Percentiles rank a stretch among this genome's conserved stretches.
Conservation (phyloP, 805 yeast species). For the Wilhelminamyces savonicus region DNA sequence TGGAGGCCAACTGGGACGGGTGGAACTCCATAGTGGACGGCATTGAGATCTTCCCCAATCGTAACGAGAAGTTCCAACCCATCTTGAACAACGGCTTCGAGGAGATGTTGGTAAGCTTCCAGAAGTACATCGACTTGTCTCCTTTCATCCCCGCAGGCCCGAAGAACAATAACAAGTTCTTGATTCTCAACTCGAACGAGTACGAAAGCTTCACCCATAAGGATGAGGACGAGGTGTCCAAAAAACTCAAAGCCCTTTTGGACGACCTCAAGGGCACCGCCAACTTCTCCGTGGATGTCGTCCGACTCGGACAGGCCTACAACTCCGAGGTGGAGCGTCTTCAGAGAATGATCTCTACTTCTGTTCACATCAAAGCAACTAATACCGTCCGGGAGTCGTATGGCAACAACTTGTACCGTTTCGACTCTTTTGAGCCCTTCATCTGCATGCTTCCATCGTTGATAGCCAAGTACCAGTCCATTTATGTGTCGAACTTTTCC, state of each 20-base stretch:
- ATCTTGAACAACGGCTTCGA: slow-evolving; percentile 11
- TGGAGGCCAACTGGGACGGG: slow-evolving; percentile 39
- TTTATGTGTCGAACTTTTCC: no score
- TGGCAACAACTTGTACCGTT: slow-evolving; percentile 14
- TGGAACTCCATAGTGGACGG: slow-evolving; percentile 41
- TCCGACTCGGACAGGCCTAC: slow-evolving; percentile 16
- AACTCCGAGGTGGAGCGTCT: slow-evolving; percentile 10
- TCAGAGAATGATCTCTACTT: slow-evolving; percentile 5
- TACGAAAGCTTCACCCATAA: slow-evolving; percentile 1
- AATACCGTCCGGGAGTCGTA: no score
- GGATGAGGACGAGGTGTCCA: not conserved
- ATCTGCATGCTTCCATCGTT: no score
- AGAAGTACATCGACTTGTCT: slow-evolving; percentile 20
- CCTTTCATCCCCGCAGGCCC: slow-evolving; percentile 15
- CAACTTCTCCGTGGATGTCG: slow-evolving; percentile 16
- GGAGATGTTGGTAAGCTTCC: slow-evolving; percentile 17
- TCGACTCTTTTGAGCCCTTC: slow-evolving; percentile 12
- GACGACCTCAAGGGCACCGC: slow-evolving; percentile 3
- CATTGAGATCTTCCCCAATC: slow-evolving; percentile 20
- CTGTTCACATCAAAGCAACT: slow-evolving; percentile 2
- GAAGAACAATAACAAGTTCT: slow-evolving; percentile 5
- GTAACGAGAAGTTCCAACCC: slow-evolving; percentile 4
- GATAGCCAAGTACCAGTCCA: no score
- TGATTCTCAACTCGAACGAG: slow-evolving; percentile 6
- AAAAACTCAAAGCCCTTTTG: not conserved